Base-by-base conservation (phyloP, 1,139 yeast species). In the Hyphopichia buzzinii region DNA sequence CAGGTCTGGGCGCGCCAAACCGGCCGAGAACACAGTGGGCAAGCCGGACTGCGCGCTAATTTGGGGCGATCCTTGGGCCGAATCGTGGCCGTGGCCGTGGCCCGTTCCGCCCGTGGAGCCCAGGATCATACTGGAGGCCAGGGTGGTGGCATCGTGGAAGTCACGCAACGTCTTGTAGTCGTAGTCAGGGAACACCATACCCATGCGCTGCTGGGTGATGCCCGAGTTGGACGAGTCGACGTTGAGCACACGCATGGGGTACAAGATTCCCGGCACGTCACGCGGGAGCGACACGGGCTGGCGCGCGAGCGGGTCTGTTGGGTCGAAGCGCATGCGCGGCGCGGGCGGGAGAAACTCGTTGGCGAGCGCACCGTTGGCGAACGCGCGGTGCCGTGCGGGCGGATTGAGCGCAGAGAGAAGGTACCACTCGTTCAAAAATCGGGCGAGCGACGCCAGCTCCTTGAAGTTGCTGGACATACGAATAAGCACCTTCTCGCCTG, bases 391-490 rank as follows among this genome's bases (percentile, higher is more conserved):
- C 4, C 35, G 26, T 2, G 29, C 19, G 1, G 56, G 54, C 4
- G 47, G 46, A 26, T 57, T 54, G 11, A 31, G 28, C 1, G 63
- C 65, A 13, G 63, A 56, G 7, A 63, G 46, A 11, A 61, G 33
- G 42, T 59, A 60, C 71, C 71, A 64, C 43, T 63, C 68, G 43
- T 62, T 64, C 16, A 64, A 44, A 26, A 64, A 53, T 17, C 64
- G 49, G 3, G 59, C 51, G 10, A 56, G 41, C 7, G 58, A 49
- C 17, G 48, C 42, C 22, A 41, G 41, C 13, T 49, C 48, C n/a
- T 41, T 30, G 30, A 50, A 37, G 30, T 59, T 59, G 3, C 66
- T 57, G 8, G 62, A 54, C 13, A 63, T 33, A 23, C 64, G 54
- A 17, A 64, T 35, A 4, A 62, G 38, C 8, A 54, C 62, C 11